Evolutionary conservation across 1,139 yeast species (phyloP).

Genomic region (Suhomyces bribrorum): DNA sequence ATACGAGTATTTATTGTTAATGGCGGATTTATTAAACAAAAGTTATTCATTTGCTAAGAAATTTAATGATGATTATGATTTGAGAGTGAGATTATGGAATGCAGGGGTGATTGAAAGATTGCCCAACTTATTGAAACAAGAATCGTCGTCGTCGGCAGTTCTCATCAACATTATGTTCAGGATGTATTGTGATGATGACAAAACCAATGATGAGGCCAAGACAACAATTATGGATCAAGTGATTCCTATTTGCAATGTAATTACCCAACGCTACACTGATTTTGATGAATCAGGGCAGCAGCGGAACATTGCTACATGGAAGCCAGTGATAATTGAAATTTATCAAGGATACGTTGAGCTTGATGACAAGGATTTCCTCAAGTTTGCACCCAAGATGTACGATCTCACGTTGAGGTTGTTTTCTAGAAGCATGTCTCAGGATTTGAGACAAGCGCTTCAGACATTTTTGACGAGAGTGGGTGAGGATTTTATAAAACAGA

Average conservation of each 20-base stretch:
- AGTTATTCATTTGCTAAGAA: constrained; percentile 82
- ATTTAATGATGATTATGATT: constrained; percentile 86
- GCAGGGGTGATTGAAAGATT: constrained; percentile 90
- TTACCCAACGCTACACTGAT: constrained; percentile 67
- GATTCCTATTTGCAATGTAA: constrained; percentile 70
- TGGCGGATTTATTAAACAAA: constrained; percentile 60
- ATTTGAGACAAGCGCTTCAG: constrained; percentile 67
- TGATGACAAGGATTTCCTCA: constrained; percentile 70
- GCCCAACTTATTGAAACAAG: constrained; percentile 90
- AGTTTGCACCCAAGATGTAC: constrained; percentile 67
- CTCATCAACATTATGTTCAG: constrained; percentile 79
- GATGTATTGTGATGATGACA: constrained; percentile 70
- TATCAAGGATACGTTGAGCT: constrained; percentile 78
- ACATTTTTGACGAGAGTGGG: constrained; percentile 72
- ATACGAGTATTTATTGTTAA: constrained; percentile 54
- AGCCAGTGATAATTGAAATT: constrained; percentile 88
- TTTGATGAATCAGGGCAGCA: constrained; percentile 78
- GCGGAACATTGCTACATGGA: constrained; percentile 81
- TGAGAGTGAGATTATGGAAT: constrained; percentile 84
- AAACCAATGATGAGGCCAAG: constrained; percentile 38
- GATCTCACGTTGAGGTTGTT: constrained; percentile 65
- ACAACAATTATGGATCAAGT: constrained; percentile 52
- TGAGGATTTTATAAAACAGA: constrained; percentile 45
- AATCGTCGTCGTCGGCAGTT: constrained; percentile 86
- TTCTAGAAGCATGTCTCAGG: constrained; percentile 67